These are phyloP conservation scores for Acrocalymma vagum DNA, from an alignment of 2,329 filamentous ascomycete species.

Conservation along the genomic window DNA sequence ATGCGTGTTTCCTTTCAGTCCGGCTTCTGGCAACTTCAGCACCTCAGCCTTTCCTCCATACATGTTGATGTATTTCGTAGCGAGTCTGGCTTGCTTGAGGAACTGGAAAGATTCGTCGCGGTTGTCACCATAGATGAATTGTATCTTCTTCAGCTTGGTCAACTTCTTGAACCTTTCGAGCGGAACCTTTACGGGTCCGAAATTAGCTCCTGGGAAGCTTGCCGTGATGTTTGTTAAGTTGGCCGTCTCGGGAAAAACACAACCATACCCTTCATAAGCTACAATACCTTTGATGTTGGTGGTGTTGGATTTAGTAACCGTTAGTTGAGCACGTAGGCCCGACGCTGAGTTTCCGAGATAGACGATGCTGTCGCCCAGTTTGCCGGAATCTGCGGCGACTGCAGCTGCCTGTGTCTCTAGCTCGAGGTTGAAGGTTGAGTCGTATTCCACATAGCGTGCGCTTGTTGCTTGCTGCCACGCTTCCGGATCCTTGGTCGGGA, in stretches of 20 bases:
- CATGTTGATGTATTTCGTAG: constrained; percentile 29
- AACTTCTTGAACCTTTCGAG: constrained; percentile 32
- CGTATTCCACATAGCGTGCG: constrained; percentile 31
- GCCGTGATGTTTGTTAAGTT: constrained; percentile 33
- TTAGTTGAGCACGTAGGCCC: constrained; percentile 29
- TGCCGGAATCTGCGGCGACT: constrained; percentile 32
- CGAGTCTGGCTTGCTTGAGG: constrained; percentile 21
- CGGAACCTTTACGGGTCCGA: constrained; percentile 31
- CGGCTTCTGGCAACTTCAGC: constrained; percentile 26
- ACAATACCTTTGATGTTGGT: constrained; percentile 38
- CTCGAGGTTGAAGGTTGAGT: constrained; percentile 28
- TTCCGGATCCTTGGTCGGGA: constrained; percentile 21
- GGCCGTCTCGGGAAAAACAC: constrained; percentile 32
- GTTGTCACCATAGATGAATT: constrained; percentile 37
- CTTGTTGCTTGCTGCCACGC: constrained; percentile 34
- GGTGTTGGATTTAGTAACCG: constrained; percentile 24
- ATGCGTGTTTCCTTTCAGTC: constrained; percentile 33
- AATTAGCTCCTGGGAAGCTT: constrained; percentile 24
- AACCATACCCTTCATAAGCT: constrained; percentile 34
- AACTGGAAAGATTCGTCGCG: constrained; percentile 22
- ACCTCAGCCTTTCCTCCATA: constrained; percentile 35
- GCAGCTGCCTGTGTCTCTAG: constrained; percentile 29
- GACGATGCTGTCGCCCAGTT: constrained; percentile 26
- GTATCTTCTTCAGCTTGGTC: constrained; percentile 22
- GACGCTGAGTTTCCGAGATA: constrained; percentile 35